Evolutionary conservation across 2,329 filamentous ascomycete species (phyloP), one percentile per base, ranked within the genome.

Genomic region (Graphilbum fragrans): DNA sequence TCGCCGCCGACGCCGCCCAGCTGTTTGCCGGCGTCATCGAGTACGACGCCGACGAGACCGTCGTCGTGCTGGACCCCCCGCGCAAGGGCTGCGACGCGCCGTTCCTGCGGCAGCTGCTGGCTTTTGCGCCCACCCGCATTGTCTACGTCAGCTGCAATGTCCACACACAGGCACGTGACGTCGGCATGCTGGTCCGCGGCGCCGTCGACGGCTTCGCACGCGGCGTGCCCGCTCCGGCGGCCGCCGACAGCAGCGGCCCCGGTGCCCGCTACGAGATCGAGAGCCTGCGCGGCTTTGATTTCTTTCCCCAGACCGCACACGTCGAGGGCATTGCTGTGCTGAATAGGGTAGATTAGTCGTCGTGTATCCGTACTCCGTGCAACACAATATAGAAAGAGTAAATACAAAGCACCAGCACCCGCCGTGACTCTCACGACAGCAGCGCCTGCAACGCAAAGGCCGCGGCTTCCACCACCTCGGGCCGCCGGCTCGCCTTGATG

Each of bases 71-170:
- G 43, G 92, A 98, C 57, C 92, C 92, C n/a, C 88, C 92, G 7
- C 74, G 92, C 35, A 98, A 96, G 60, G 92, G 92, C 10, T 96
- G 92, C 57, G 90, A 94, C 52, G 77, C 79, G 37, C 74, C 74
- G 48, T 98, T 98, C 59, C 63, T 98, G 34, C 61, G 67, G 16
- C 92, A 98, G 65, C 62, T 98, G 53, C 64, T 95, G 41, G 61
- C 66, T 6, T 95, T 85, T 53, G 82, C 73, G 1, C 90, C 92
- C 0, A 70, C 71, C 48, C 70, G 92, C 45, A 77, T 98, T 11
- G 77, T 94, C 5, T 98, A 98, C 58, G 90, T 98, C 33, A 94
- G 85, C 56, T 98, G 92, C 54, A 98, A 98, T 55, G 92, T 98
- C 49, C 92, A 98, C 58, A 96, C 90, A 9, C 92, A 96, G 70